Percentiles rank a stretch among this genome's conserved stretches.
Evolutionary conservation across 306 rosid species (phyloP).

Genomic region (Psophocarpus tetragonolobus): DNA sequence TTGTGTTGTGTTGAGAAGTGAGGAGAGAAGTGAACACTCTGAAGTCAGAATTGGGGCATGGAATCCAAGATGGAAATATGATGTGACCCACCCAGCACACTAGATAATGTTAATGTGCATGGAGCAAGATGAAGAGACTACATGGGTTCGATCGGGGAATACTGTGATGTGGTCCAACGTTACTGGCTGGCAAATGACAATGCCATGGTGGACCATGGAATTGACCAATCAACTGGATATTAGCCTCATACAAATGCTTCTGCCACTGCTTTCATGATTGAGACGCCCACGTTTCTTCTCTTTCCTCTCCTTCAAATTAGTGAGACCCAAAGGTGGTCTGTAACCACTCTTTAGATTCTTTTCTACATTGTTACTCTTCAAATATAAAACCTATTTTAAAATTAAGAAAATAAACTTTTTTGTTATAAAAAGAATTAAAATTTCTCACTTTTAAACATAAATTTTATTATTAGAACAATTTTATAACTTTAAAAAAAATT

Average conservation of each 20-base stretch:
- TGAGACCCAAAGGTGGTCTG: constrained; percentile 3
- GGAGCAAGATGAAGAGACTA: background rate
- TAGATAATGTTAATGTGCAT: constrained; percentile 30
- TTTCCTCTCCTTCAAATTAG: constrained; percentile 9
- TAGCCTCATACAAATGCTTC: constrained; percentile 26
- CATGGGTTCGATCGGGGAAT: constrained; percentile 9
- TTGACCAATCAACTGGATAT: constrained; percentile 24
- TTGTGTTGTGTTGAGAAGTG: constrained; percentile 21
- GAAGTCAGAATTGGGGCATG: background rate
- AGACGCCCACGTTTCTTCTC: constrained; percentile 31
- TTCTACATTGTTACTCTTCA: too few relatives aligned
- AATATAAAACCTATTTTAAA: too few relatives aligned
- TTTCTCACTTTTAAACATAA: too few relatives aligned
- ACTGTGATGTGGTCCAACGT: constrained; percentile 37
- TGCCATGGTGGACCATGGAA: constrained; percentile 29
- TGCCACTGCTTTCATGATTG: constrained; percentile 25
- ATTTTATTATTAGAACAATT: too few relatives aligned
- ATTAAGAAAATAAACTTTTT: too few relatives aligned
- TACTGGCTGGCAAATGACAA: background rate
- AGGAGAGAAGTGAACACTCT: background rate
- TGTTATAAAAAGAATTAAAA: too few relatives aligned
- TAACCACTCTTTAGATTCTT: background rate
- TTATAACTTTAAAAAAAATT: too few relatives aligned
- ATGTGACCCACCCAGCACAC: constrained; percentile 30
- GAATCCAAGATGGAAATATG: constrained; percentile 28